Conservation (phyloP, 345 rosid genomes). For the Eucalyptus lansdowneana region DNA sequence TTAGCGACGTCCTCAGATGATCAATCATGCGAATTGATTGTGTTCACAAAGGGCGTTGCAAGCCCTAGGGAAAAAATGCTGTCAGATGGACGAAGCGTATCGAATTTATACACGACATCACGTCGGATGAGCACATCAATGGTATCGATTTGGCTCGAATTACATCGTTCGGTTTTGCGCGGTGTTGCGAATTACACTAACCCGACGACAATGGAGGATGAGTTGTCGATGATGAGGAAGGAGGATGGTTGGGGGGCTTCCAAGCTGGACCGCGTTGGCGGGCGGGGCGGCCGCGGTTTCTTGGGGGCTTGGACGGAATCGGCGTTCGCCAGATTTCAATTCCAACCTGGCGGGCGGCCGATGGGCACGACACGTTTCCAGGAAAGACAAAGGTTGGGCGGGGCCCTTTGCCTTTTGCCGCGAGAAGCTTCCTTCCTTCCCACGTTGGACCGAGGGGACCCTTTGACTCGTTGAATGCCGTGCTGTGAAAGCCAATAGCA, state of each 20-base stretch:
- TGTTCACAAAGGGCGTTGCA: rapidly evolving
- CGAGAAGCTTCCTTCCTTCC: background rate
- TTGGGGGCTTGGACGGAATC: background rate
- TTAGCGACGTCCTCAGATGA: too few species aligned
- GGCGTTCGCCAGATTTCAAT: background rate
- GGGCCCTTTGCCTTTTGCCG: background rate
- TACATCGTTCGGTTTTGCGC: too few species aligned
- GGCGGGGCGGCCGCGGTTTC: background rate
- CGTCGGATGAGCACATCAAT: rapidly evolving
- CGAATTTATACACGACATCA: rapidly evolving
- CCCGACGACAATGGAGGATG: rapidly evolving
- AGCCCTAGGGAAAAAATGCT: too few species aligned
- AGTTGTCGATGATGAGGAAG: background rate
- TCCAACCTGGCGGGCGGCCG: background rate
- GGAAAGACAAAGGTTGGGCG: background rate
- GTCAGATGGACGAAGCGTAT: background rate
- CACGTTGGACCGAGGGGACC: background rate
- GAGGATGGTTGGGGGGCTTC: rapidly evolving
- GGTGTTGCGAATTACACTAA: background rate
- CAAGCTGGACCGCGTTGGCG: background rate
- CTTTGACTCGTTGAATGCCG: background rate
- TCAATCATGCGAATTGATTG: background rate
- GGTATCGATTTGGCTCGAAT: rapidly evolving
- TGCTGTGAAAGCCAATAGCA: background rate
- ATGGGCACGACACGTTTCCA: background rate